Evolutionary conservation across 176 grass and related monocot species (phyloP).

Genomic region (Eragrostis curvula): DNA sequence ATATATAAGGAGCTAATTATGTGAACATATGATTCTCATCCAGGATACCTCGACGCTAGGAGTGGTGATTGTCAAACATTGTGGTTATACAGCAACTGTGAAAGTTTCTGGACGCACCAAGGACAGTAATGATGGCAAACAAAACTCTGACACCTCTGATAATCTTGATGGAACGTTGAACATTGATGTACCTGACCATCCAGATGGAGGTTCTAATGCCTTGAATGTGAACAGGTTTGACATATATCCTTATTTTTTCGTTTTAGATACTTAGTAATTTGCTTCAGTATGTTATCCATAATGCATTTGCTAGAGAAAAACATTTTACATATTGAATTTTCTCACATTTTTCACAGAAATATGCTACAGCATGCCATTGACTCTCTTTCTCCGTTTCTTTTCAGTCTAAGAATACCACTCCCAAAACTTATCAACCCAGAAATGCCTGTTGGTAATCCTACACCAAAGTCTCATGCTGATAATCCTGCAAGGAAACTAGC

Average conservation of each 20-base stretch:
- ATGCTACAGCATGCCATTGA: conserved; percentile 31
- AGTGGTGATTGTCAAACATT: conserved; percentile 94
- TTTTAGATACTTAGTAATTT: conserved; percentile 20
- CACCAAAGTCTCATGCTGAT: conserved; percentile 40
- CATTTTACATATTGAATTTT: conserved; percentile 11
- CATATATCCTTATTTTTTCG: conserved; percentile 26
- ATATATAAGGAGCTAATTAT: conserved; percentile 19
- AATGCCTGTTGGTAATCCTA: conserved; percentile 36
- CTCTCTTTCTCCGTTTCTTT: conserved; percentile 13
- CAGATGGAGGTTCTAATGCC: conserved; percentile 88
- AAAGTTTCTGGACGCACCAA: conserved; percentile 60
- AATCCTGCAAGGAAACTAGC: conserved; percentile 63
- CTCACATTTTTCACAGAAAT: neutral
- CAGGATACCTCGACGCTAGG: conserved; percentile 81
- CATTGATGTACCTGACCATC: conserved; percentile 70
- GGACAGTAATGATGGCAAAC: conserved; percentile 43
- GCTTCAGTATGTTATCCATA: conserved; percentile 12
- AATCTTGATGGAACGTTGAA: conserved; percentile 61
- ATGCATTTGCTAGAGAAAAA: conserved; percentile 16
- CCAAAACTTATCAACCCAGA: conserved; percentile 49
- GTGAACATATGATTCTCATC: conserved; percentile 27
- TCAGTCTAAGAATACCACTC: conserved; percentile 84
- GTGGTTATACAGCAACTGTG: conserved; percentile 87
- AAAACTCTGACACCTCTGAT: conserved; percentile 52
- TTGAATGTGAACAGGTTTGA: conserved; percentile 94